Conservation (phyloP, 192 early-diverging fungal species). For the Coemansia sp. region DNA sequence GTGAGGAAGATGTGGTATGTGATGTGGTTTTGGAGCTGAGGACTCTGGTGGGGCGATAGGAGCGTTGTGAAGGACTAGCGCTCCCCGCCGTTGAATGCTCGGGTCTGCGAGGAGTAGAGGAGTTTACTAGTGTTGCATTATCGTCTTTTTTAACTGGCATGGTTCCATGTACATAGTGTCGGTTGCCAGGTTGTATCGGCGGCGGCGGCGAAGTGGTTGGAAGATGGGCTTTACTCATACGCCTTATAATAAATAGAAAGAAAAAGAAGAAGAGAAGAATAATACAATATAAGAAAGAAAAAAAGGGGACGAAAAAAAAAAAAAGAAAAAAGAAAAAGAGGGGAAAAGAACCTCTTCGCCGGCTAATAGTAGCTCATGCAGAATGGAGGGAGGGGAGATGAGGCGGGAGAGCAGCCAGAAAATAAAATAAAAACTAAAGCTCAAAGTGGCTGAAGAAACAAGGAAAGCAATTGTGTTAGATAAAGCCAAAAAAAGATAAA, state of each 20-base stretch:
- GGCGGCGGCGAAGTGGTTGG: background rate
- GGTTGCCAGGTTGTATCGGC: conserved; percentile 1
- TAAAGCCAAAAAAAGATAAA: too few species aligned
- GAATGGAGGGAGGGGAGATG: background rate
- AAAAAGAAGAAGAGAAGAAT: background rate
- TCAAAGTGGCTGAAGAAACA: too few species aligned
- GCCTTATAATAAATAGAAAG: conserved; percentile 2
- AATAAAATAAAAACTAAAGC: too few species aligned
- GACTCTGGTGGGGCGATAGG: background rate
- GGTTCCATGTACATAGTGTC: background rate
- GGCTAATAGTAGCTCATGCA: conserved; percentile 2
- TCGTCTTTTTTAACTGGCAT: conserved; percentile 23
- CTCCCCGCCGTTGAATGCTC: background rate
- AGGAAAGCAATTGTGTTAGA: too few species aligned
- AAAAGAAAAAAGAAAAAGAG: background rate
- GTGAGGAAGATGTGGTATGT: background rate
- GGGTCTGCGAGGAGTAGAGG: background rate
- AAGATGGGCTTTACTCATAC: conserved; percentile 11
- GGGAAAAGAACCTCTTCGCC: background rate
- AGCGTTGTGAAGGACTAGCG: background rate
- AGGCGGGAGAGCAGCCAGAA: too few species aligned
- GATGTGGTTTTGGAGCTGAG: background rate
- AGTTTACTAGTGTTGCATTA: conserved; percentile 8
- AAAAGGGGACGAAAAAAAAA: background rate
- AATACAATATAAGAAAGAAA: background rate